These are phyloP conservation scores for Sabuloglossum arenarium DNA, from an alignment of 495 filamentous ascomycete species.

Conservation along the genomic window DNA sequence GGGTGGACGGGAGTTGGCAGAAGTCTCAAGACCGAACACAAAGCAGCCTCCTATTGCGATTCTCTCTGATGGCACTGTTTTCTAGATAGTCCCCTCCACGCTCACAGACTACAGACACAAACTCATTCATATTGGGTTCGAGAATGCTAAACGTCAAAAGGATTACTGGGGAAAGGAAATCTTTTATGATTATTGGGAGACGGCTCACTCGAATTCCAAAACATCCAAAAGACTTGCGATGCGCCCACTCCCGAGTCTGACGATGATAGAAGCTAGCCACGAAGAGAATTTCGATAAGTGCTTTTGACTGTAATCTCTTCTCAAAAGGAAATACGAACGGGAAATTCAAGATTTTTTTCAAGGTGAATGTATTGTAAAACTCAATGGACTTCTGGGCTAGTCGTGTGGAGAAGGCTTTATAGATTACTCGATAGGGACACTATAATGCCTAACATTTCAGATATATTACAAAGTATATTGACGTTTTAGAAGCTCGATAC, in stretches of 20 bases:
- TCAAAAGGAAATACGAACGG: neutral
- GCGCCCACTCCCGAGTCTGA: neutral
- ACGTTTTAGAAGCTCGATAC: too few species aligned
- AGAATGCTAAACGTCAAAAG: neutral
- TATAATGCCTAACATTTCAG: too few species aligned
- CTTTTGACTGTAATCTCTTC: neutral
- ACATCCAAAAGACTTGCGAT: neutral
- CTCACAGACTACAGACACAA: neutral
- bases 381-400: too few species aligned
- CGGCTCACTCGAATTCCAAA: neutral
- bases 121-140: neutral
- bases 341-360: neutral
- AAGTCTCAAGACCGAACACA: conserved; percentile 87
- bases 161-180: neutral
- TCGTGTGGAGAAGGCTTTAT: too few species aligned
- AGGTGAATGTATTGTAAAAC: too few species aligned
- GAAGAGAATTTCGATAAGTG: neutral
- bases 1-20: conserved; percentile 91
- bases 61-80: conserved; percentile 87
- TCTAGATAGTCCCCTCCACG: conserved; percentile 29
- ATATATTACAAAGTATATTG: too few species aligned
- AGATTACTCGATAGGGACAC: too few species aligned
- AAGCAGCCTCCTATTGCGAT: conserved; percentile 96
- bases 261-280: neutral
- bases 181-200: neutral